These are phyloP conservation scores for Ceriops zippeliana DNA, from an alignment of 345 rosid genomes.

Conservation along the genomic window DNA sequence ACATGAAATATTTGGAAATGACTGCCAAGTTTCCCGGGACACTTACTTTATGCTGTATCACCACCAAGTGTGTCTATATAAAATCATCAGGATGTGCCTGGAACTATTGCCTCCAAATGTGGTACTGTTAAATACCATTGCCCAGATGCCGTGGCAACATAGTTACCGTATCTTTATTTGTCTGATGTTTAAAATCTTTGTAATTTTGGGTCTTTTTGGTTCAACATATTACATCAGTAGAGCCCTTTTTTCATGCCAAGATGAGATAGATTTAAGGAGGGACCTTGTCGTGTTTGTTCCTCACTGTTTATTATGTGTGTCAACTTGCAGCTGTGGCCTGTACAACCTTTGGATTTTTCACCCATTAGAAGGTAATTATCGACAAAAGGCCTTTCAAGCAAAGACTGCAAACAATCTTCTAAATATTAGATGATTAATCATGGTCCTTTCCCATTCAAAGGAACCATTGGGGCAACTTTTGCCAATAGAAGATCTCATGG, in stretches of 20 bases:
- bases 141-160: background rate
- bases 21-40: no score
- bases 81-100: background rate
- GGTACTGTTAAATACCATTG: background rate
- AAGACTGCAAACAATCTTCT: no score
- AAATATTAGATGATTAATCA: no score
- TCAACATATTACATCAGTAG: background rate
- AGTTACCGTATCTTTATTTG: background rate
- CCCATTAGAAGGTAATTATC: no score
- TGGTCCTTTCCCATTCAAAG: no score
- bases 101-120: background rate
- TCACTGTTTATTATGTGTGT: slow-evolving; percentile 1
- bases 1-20: no score
- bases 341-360: no score
- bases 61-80: no score
- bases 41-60: no score
- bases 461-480: no score
- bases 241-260: background rate
- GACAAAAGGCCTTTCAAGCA: no score
- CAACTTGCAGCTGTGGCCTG: background rate
- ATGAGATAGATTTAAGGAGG: background rate
- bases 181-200: background rate
- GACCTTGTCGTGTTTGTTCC: background rate
- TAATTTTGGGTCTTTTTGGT: background rate
- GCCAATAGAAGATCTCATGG: no score